A percentile compares a stretch with the other conserved stretches of the same genome.
Conservation (phyloP, 2,329 filamentous ascomycete genomes). For the Fusarium fracticaudum region DNA sequence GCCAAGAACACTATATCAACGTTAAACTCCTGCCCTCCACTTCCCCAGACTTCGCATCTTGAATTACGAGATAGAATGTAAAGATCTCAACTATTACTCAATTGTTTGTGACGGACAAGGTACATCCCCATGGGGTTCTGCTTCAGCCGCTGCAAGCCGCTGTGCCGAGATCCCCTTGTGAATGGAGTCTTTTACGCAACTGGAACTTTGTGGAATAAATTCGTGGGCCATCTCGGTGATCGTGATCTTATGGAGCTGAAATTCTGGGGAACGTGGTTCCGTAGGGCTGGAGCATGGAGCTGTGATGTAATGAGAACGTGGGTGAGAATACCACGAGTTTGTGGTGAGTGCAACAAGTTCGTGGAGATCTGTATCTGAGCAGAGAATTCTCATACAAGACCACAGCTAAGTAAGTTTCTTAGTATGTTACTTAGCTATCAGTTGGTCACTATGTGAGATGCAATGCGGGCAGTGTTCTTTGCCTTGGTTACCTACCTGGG, state of each 20-base stretch:
- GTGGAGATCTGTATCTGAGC: background rate
- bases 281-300: conserved; percentile 5
- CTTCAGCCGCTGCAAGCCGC: conserved; percentile 29
- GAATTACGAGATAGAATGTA: conserved; percentile 26
- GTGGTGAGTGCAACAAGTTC: background rate
- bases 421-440: accelerated
- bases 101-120: conserved; percentile 18
- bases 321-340: background rate
- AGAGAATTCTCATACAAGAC: background rate
- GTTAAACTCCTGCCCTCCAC: conserved; percentile 1
- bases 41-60: conserved; percentile 26
- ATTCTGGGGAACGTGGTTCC: conserved; percentile 10
- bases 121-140: conserved; percentile 19
- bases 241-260: background rate
- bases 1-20: conserved; percentile 2
- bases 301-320: background rate
- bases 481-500: background rate
- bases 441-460: background rate
- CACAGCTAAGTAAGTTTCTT: too few relatives aligned
- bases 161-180: background rate
- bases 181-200: background rate
- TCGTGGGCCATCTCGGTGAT: conserved; percentile 21
- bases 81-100: conserved; percentile 27
- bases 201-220: background rate
- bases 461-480: background rate